Conservation (phyloP, 441 rosid genomes). For the Gossypium davidsonii region DNA sequence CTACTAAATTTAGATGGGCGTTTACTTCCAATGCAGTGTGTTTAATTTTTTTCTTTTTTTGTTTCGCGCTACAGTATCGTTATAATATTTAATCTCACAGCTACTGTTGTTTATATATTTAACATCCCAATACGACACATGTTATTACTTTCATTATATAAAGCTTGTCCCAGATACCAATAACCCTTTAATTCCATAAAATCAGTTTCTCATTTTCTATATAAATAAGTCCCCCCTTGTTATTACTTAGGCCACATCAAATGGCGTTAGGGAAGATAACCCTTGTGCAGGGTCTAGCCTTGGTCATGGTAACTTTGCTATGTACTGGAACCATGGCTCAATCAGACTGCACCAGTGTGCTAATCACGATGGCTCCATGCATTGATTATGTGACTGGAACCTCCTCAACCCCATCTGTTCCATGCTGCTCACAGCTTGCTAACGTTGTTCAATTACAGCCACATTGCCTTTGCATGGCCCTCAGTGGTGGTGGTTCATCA, state of each 20-base stretch:
- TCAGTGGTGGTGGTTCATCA: conserved; percentile 30
- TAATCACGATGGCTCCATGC: conserved; percentile 34
- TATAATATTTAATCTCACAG: too few species aligned
- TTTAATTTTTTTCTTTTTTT: too few species aligned
- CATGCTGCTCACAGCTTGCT: conserved; percentile 47
- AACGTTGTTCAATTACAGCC: conserved; percentile 34
- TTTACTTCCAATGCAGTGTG: too few species aligned
- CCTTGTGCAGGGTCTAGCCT: background rate
- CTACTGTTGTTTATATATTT: background rate
- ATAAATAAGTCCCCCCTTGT: conserved; percentile 10
- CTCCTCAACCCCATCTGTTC: conserved; percentile 37
- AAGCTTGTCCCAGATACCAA: too few species aligned
- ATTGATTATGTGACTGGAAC: conserved; percentile 39
- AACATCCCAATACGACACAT: too few species aligned
- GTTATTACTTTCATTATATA: too few species aligned
- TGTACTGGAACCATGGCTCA: conserved; percentile 22
- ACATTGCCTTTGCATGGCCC: conserved; percentile 35
- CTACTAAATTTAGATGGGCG: too few species aligned
- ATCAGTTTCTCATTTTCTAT: background rate
- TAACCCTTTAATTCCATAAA: background rate
- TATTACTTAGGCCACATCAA: background rate
- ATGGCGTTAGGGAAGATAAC: conserved; percentile 24
- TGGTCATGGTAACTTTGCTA: conserved; percentile 22
- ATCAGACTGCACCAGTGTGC: conserved; percentile 30
- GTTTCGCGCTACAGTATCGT: fast-evolving